These are phyloP conservation scores for Phylloporus sp. DNA, from an alignment of 1,284 basidiomycete species.

Conservation along the genomic window DNA sequence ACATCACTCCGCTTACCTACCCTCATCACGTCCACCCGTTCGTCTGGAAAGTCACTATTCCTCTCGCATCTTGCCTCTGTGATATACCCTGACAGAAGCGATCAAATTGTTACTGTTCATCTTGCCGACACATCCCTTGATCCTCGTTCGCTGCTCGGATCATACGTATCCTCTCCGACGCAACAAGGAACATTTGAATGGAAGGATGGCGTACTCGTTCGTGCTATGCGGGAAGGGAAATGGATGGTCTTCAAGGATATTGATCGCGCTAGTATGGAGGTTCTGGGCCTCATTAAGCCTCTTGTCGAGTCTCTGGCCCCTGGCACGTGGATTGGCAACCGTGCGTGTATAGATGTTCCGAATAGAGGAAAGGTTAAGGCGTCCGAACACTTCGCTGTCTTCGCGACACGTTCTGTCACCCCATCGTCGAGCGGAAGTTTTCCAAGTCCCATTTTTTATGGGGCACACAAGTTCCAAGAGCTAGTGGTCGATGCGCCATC, in stretches of 20 bases:
- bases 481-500: conserved; percentile 70
- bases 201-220: conserved; percentile 93
- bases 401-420: conserved; percentile 78
- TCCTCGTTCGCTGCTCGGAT: conserved; percentile 92
- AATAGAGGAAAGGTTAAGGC: conserved; percentile 76
- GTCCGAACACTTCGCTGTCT: conserved; percentile 78
- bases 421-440: conserved; percentile 54
- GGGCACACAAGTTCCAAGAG: conserved; percentile 83
- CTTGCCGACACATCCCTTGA: conserved; percentile 96
- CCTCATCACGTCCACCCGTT: conserved; percentile 88
- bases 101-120: conserved; percentile 84
- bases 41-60: conserved; percentile 89
- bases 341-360: conserved; percentile 75
- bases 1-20: conserved; percentile 78
- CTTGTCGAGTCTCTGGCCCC: conserved; percentile 82
- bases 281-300: conserved; percentile 85
- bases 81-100: conserved; percentile 63
- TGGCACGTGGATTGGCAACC: conserved; percentile 80
- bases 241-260: conserved; percentile 97
- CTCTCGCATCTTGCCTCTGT: conserved; percentile 78
- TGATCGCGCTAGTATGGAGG: conserved; percentile 87
- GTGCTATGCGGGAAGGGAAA: conserved; percentile 88
- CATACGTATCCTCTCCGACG: conserved; percentile 89
- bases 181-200: conserved; percentile 94
- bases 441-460: conserved; percentile 74